Percentiles rank a stretch among this genome's conserved stretches.
phyloP scores from a whole-genome alignment of 345 rosid genomes.

The Brassica cretica region DNA sequence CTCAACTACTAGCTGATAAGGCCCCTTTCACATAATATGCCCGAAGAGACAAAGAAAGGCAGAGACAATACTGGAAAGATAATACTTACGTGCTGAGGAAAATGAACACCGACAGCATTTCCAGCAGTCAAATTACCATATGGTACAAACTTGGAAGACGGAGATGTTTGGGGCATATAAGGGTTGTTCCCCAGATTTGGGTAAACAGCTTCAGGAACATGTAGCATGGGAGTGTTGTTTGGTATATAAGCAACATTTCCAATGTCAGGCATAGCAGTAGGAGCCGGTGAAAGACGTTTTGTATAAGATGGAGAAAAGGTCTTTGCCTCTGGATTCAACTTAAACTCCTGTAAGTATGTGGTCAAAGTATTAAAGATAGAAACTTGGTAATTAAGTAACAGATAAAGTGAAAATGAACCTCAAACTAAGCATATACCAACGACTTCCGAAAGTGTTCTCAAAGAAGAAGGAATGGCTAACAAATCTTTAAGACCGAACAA shows the following conservation, averaged over 20 bases:
- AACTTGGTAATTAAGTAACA: background rate
- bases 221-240: conserved; percentile 48
- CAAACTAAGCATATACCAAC: background rate
- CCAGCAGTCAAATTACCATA: conserved; percentile 52
- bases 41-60: background rate
- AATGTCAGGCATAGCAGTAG: conserved; percentile 43
- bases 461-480: background rate
- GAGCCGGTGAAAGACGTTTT: conserved; percentile 49
- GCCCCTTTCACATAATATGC: background rate
- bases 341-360: conserved; percentile 60
- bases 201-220: conserved; percentile 51
- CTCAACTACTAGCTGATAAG: background rate
- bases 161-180: conserved; percentile 52
- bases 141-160: conserved; percentile 58
- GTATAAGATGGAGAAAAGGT: conserved; percentile 69
- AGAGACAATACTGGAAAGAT: conserved; percentile 12
- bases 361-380: background rate
- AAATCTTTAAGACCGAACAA: background rate
- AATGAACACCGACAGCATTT: conserved; percentile 48
- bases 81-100: conserved; percentile 64
- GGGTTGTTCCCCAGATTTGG: conserved; percentile 55
- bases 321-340: conserved; percentile 87
- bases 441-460: conserved; percentile 1
- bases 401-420: background rate
- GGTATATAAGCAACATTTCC: conserved; percentile 58